Conservation (phyloP, 2,329 filamentous ascomycete genomes). For the Stromatinia cepivora region DNA sequence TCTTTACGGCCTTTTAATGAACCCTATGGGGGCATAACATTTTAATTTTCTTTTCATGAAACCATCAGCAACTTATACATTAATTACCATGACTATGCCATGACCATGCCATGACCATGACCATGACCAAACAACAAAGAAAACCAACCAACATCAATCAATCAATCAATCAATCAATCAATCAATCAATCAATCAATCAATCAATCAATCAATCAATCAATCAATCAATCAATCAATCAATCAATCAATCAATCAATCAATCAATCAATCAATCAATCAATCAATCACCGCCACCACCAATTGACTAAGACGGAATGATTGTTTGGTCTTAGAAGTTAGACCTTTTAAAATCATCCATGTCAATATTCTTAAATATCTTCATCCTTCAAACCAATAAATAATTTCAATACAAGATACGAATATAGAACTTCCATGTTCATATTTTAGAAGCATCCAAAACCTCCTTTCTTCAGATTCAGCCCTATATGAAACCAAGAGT, state of each 20-base stretch:
- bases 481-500: constrained; percentile 4
- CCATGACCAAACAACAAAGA: neutral
- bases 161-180: neutral
- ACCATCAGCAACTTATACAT: no score
- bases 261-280: neutral
- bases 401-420: neutral
- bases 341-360: neutral
- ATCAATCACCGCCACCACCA: neutral
- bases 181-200: neutral
- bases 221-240: neutral
- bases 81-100: no score
- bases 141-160: no score
- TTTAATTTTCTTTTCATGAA: no score
- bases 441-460: neutral
- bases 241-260: neutral
- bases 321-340: no score
- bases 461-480: constrained; percentile 1
- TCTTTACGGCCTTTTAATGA: no score
- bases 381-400: no score
- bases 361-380: neutral
- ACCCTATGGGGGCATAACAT: neutral
- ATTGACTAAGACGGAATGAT: neutral
- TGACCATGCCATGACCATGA: no score
- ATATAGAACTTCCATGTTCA: neutral
- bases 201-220: neutral